Evolutionary conservation across 345 rosid genomes (phyloP).

Genomic region (Mercurialis annua): DNA sequence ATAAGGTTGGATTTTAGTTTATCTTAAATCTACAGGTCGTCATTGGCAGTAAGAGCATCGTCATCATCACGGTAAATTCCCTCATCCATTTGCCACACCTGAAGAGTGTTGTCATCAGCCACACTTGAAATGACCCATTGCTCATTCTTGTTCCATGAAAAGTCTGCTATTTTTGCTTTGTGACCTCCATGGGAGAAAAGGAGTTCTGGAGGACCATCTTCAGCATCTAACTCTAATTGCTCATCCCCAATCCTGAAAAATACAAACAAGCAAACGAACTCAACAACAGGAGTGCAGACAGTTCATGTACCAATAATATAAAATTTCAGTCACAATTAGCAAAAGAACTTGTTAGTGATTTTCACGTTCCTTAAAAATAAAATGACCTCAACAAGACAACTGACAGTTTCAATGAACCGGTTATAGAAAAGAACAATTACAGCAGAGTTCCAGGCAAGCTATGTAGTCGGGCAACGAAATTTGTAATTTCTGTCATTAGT

Average conservation of each 20-base stretch:
- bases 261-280: background rate
- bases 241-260: conserved; percentile 71
- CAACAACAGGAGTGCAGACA: no score
- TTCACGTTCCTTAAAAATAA: no score
- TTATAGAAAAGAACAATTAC: no score
- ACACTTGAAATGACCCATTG: conserved; percentile 78
- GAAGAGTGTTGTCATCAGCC: conserved; percentile 70
- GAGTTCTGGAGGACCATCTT: conserved; percentile 83
- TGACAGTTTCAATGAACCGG: no score
- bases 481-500: no score
- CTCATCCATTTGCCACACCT: conserved; percentile 80
- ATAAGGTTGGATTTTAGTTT: background rate
- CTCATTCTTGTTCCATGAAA: conserved; percentile 73
- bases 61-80: conserved; percentile 55
- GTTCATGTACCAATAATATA: background rate
- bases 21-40: background rate
- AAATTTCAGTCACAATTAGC: no score
- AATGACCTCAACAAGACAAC: no score
- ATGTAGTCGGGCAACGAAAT: no score
- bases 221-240: conserved; percentile 71
- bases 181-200: conserved; percentile 88
- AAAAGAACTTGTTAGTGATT: no score
- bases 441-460: no score
- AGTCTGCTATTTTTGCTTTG: conserved; percentile 74
- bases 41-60: conserved; percentile 22